Conservation (phyloP, 805 yeast genomes). For the Yamadazyma kitorensis region DNA sequence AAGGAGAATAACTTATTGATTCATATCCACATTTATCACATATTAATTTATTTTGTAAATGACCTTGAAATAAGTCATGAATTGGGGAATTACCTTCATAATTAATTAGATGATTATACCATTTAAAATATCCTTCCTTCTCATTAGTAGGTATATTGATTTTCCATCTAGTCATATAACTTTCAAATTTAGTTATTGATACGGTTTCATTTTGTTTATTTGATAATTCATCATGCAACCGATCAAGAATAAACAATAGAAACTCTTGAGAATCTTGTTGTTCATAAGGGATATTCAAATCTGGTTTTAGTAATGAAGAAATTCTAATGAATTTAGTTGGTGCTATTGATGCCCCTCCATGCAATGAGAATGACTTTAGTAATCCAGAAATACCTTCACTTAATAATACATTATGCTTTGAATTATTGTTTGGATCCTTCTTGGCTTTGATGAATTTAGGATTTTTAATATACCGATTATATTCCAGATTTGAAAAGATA, state of each 20-base stretch:
- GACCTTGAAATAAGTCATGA: conserved; percentile 68
- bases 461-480: conserved; percentile 39
- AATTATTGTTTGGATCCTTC: conserved; percentile 14
- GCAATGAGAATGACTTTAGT: conserved; percentile 54
- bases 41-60: conserved; percentile 58
- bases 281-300: conserved; percentile 64
- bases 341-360: conserved; percentile 60
- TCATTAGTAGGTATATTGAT: conserved; percentile 30
- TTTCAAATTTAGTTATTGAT: conserved; percentile 22
- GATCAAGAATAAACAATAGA: conserved; percentile 60
- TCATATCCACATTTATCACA: conserved; percentile 66
- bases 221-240: conserved; percentile 63
- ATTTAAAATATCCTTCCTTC: conserved; percentile 53
- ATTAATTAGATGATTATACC: conserved; percentile 53
- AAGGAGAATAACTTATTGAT: conserved; percentile 58
- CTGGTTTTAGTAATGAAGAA: conserved; percentile 56
- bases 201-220: conserved; percentile 20
- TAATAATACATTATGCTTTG: conserved; percentile 26
- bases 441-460: conserved; percentile 26
- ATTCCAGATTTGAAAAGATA: conserved; percentile 46
- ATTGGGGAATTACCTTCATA: conserved; percentile 67
- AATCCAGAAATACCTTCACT: conserved; percentile 53
- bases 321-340: conserved; percentile 62
- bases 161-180: conserved; percentile 29
- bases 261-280: conserved; percentile 85